Evolutionary conservation across 2,329 filamentous ascomycete genomes (phyloP), one percentile per base, ranked within the genome.

Genomic region (Ophiostoma himal-ulmi): DNA sequence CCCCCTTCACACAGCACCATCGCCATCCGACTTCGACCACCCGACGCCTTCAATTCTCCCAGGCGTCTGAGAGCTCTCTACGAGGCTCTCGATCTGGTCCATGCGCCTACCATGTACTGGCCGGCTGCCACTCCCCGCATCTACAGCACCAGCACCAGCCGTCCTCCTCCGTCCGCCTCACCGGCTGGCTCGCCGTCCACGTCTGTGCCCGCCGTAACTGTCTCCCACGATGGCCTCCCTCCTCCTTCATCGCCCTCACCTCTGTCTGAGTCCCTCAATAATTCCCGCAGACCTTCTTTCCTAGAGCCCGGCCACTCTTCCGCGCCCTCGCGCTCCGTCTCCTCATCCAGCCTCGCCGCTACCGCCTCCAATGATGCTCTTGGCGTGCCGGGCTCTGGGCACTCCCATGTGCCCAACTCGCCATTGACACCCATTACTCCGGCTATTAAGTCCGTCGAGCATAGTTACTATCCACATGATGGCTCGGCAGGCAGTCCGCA

Each of bases 51-150:
- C 22, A 26, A 30, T 26, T 26, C 22, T 75, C 52, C 22, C 52
- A 26, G 52, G 52, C 22, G 77, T 76, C 78, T 78, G 77, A 77
- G 77, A 77, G 76, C 78, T 75, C 75, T 44, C 52, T 57, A 72
- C 74, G 70, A 74, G 76, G 76, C 76, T 75, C 73, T 73, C 75
- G 76, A 72, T 73, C 73, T 72, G 65, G 67, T 74, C 72, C 69
- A 75, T 73, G 73, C 73, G 71, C 73, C 74, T 77, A 83, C 82
- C 84, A 96, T 95, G 92, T 96, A 96, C 85, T 96, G 92, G 92
- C 92, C 92, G 77, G 87, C 93, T 80, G 92, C 91, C 80, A 91
- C 91, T 78, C 91, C 92, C 78, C 89, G 89, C 79, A 89, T 94
- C 79, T 94, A 92, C 83, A 89, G 91, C 77, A 91, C 91, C 76